A percentile compares a stretch with the other conserved stretches of the same genome.
These are phyloP conservation scores for Penicillium corylophilum DNA, from an alignment of 2,329 filamentous ascomycete genomes.

Conservation along the genomic window DNA sequence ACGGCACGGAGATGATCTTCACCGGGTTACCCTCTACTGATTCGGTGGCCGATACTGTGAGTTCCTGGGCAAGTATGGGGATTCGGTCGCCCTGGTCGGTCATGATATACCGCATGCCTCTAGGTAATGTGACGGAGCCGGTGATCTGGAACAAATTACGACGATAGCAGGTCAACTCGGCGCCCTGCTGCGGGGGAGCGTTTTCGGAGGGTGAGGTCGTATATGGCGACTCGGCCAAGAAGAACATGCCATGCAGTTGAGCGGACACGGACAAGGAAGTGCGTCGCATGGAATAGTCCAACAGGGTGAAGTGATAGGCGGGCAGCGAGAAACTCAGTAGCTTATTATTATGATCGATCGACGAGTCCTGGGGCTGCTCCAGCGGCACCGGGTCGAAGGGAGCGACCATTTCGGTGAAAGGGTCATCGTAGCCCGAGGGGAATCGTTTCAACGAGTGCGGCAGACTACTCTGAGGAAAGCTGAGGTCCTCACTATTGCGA, in stretches of 20 bases:
- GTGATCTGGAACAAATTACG: constrained; percentile 96
- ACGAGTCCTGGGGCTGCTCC: constrained; percentile 55
- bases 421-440: constrained; percentile 48
- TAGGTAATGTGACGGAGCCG: constrained; percentile 77
- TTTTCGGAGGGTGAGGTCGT: constrained; percentile 56
- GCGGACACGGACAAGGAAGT: constrained; percentile 59
- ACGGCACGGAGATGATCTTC: constrained; percentile 93
- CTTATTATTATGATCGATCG: constrained; percentile 66
- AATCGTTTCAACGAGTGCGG: constrained; percentile 50
- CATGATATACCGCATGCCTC: constrained; percentile 74
- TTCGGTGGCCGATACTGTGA: constrained; percentile 88
- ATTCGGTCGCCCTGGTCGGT: constrained; percentile 82
- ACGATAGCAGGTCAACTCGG: constrained; percentile 90
- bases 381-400: constrained; percentile 44
- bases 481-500: constrained; percentile 50
- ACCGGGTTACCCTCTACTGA: constrained; percentile 90
- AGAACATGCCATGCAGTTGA: constrained; percentile 69
- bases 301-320: constrained; percentile 58
- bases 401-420: constrained; percentile 53
- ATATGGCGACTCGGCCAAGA: constrained; percentile 64
- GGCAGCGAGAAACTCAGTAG: constrained; percentile 72
- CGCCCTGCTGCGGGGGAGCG: constrained; percentile 52
- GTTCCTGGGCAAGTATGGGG: constrained; percentile 77
- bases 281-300: constrained; percentile 59
- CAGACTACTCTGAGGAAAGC: constrained; percentile 47